A percentile compares a stretch with the other conserved stretches of the same genome.
Conservation (phyloP, 192 early-diverging fungal species). For the Dissophora globulifera region DNA sequence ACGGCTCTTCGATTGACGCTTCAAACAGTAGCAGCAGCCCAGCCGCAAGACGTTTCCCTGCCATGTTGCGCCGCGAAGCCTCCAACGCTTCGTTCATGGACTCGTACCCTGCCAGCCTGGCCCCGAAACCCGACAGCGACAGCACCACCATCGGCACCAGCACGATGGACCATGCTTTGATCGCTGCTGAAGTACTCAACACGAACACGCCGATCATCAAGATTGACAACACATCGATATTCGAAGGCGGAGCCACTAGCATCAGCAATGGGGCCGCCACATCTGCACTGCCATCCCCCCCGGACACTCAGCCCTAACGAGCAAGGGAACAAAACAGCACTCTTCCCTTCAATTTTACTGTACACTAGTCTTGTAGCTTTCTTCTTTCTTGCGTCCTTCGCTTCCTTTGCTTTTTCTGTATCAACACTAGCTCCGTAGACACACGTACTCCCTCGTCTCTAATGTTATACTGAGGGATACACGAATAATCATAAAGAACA, state of each 20-base stretch:
- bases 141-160: neutral
- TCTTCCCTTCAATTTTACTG: too few species aligned
- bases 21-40: too few species aligned
- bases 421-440: neutral
- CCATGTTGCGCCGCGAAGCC: constrained; percentile 37
- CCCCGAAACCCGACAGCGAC: constrained; percentile 2
- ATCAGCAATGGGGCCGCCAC: too few species aligned
- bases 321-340: too few species aligned
- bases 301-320: too few species aligned
- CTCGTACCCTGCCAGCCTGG: constrained; percentile 27
- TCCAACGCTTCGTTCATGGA: constrained; percentile 38
- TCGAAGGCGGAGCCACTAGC: too few species aligned
- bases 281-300: too few species aligned
- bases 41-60: constrained; percentile 5
- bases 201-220: neutral
- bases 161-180: neutral
- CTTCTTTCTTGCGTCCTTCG: neutral
- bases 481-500: too few species aligned
- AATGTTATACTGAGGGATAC: too few species aligned
- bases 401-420: neutral
- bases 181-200: neutral
- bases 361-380: neutral
- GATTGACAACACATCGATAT: too few species aligned
- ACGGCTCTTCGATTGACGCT: too few species aligned
- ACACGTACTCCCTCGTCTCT: too few species aligned